phyloP scores from a whole-genome alignment of 768 basidiomycete species.

The Suillus plorans region DNA sequence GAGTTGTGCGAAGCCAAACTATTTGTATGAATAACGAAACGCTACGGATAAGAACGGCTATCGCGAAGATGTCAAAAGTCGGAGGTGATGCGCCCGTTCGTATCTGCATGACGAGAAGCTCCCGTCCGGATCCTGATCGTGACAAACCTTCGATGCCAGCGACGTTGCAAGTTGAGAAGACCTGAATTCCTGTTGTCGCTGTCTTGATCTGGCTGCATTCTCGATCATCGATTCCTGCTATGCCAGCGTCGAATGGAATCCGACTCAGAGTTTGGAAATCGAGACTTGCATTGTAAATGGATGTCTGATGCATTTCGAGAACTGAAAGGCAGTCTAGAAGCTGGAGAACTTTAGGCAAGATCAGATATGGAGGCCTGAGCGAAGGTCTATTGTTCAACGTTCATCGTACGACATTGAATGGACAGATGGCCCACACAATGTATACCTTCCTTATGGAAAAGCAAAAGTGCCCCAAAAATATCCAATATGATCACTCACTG shows the following conservation, averaged over 20 bases:
- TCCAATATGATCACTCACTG: background rate
- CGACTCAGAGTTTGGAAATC: background rate
- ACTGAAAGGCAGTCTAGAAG: background rate
- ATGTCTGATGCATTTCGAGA: background rate
- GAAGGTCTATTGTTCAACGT: background rate
- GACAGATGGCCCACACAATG: background rate
- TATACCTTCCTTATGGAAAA: background rate
- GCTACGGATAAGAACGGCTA: background rate
- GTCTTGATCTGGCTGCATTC: background rate
- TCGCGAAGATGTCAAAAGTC: background rate
- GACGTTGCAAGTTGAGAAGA: background rate
- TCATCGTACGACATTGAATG: background rate
- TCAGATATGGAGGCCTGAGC: background rate
- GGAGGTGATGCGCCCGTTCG: background rate
- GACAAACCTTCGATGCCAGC: background rate
- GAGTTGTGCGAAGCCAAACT: background rate
- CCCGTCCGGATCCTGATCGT: background rate
- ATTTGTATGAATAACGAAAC: background rate
- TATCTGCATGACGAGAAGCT: background rate
- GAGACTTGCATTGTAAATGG: background rate
- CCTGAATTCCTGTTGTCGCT: too few relatives aligned
- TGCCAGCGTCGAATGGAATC: background rate
- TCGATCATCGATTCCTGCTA: background rate
- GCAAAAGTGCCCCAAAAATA: background rate
- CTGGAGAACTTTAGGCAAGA: background rate